phyloP scores from a whole-genome alignment of 331 rosid species.

The Quercus phellos region DNA sequence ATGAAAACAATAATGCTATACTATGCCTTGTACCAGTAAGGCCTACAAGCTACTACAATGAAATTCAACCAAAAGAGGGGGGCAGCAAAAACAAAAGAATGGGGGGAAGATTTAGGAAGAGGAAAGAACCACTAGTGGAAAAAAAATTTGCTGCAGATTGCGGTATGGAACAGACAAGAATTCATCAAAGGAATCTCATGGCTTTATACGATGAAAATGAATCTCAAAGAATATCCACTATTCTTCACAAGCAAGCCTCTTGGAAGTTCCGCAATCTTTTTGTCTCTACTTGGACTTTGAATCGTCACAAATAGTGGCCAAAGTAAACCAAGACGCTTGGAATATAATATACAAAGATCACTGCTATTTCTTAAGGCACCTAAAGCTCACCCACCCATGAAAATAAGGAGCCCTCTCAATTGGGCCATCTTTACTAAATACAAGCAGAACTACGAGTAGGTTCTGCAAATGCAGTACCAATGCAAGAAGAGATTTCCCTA shows the following conservation, averaged over 20 bases:
- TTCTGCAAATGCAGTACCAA: constrained; percentile 20
- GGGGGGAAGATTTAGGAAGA: constrained; percentile 4
- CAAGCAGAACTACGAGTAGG: constrained; percentile 30
- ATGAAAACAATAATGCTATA: constrained; percentile 29
- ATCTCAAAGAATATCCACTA: constrained; percentile 45
- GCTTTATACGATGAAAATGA: constrained; percentile 32
- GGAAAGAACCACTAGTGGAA: neutral
- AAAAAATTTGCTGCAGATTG: constrained; percentile 1
- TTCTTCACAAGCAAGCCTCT: constrained; percentile 29
- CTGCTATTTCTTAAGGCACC: constrained; percentile 10
- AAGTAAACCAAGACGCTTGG: constrained; percentile 21
- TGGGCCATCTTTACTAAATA: constrained; percentile 29
- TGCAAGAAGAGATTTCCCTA: constrained; percentile 9
- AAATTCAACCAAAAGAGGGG: constrained; percentile 36
- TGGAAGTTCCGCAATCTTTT: constrained; percentile 15
- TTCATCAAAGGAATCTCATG: constrained; percentile 14
- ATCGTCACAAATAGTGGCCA: constrained; percentile 22
- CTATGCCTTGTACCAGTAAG: constrained; percentile 32
- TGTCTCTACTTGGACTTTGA: constrained; percentile 21
- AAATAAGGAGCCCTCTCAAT: constrained; percentile 23
- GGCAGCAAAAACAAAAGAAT: constrained; percentile 3
- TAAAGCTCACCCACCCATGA: constrained; percentile 19
- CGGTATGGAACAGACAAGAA: constrained; percentile 13
- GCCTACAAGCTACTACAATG: constrained; percentile 24
- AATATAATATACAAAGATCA: constrained; percentile 16